Percentiles rank a stretch among this genome's conserved stretches.
phyloP scores from a whole-genome alignment of 2,329 filamentous ascomycete species.

The Aspergillus persii region DNA sequence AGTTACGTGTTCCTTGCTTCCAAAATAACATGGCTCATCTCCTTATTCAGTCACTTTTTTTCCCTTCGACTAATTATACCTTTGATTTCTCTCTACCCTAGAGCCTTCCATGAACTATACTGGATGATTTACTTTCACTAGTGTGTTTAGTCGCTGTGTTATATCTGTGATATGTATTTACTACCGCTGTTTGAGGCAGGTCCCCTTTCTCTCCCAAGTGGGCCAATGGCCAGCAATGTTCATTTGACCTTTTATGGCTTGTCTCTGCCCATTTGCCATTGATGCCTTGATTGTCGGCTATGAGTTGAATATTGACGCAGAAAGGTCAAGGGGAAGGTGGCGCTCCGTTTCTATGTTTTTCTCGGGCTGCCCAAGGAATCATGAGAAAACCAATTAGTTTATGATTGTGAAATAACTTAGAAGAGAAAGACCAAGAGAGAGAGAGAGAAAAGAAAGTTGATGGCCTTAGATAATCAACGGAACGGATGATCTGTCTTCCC shows the following conservation, averaged over 20 bases:
- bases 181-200: constrained; percentile 7
- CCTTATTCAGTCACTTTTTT: neutral
- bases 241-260: neutral
- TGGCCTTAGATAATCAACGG: constrained; percentile 20
- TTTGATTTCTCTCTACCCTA: constrained; percentile 10
- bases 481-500: constrained; percentile 19
- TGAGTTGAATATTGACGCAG: too few relatives aligned
- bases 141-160: constrained; percentile 18
- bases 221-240: neutral
- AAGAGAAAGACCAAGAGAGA: too few relatives aligned
- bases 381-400: constrained; percentile 5
- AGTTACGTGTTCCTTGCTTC: constrained; percentile 21
- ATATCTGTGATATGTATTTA: constrained; percentile 8
- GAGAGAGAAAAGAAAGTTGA: too few relatives aligned
- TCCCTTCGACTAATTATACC: constrained; percentile 8
- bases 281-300: too few relatives aligned
- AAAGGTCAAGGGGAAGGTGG: too few relatives aligned
- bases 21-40: constrained; percentile 22
- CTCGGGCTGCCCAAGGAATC: too few relatives aligned
- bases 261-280: too few relatives aligned
- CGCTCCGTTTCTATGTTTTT: too few relatives aligned
- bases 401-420: too few relatives aligned
- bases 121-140: constrained; percentile 9
- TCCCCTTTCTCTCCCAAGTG: neutral
- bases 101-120: constrained; percentile 14